Evolutionary conservation across 306 rosid species (phyloP).

Genomic region (Fragaria nilgerrensis): DNA sequence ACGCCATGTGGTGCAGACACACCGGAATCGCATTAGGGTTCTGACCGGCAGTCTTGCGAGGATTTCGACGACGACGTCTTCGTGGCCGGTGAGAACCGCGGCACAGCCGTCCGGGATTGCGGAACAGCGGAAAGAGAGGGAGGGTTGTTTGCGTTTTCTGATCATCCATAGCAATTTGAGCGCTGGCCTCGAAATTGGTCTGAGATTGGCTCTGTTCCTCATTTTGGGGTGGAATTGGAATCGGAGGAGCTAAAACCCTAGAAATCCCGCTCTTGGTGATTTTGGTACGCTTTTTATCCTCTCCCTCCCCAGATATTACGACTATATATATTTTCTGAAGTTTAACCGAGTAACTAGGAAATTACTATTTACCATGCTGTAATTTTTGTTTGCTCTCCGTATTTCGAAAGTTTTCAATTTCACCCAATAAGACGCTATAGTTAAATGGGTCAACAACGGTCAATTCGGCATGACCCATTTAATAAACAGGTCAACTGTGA

Average conservation of each 20-base stretch:
- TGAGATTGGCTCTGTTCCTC: not conserved
- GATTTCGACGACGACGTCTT: not conserved
- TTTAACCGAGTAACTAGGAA: not conserved
- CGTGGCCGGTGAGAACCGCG: not conserved
- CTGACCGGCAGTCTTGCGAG: conserved; percentile 4
- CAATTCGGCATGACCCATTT: too few relatives aligned
- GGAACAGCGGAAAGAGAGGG: not conserved
- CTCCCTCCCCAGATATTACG: not conserved
- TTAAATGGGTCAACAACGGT: too few relatives aligned
- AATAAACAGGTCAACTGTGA: too few relatives aligned
- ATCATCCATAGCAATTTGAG: not conserved
- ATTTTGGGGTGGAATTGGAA: not conserved
- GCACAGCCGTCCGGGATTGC: not conserved
- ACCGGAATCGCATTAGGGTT: not conserved
- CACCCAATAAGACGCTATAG: too few relatives aligned
- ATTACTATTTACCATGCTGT: not conserved
- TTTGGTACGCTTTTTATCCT: not conserved
- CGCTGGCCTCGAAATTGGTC: not conserved
- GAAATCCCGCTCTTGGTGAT: not conserved
- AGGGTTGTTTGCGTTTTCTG: not conserved
- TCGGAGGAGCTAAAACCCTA: not conserved
- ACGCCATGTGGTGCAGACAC: conserved; percentile 15
- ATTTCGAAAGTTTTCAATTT: too few relatives aligned
- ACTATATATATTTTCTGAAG: not conserved
- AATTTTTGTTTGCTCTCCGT: too few relatives aligned